Conservation (phyloP, 352 stramenopile species). For the Aphanomyces stellatus region DNA sequence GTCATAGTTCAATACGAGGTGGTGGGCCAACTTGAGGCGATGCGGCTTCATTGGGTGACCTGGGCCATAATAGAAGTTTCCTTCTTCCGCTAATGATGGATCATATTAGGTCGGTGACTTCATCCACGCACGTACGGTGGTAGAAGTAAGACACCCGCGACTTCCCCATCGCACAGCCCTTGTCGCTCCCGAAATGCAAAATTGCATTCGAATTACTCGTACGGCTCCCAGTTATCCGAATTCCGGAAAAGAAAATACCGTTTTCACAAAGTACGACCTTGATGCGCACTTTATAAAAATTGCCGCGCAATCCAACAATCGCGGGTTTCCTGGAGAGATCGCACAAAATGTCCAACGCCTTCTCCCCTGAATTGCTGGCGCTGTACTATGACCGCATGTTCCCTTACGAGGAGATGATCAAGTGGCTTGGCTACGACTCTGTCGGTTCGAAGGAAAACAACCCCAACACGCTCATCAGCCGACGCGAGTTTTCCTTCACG, state of each 20-base stretch:
- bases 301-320: not conserved
- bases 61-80: conserved; percentile 98
- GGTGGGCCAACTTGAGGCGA: conserved; percentile 98
- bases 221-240: no score
- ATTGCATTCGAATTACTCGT: no score
- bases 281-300: not conserved
- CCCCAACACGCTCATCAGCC: conserved; percentile 74
- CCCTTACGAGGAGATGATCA: conserved; percentile 74
- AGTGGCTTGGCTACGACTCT: conserved; percentile 77
- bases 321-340: not conserved
- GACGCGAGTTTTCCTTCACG: conserved; percentile 98
- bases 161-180: conserved; percentile 29
- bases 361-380: conserved; percentile 77
- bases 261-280: no score
- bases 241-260: no score
- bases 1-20: conserved; percentile 99
- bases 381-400: conserved; percentile 87
- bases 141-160: conserved; percentile 86
- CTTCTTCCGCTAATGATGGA: conserved; percentile 93
- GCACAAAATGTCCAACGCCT: conserved; percentile 26
- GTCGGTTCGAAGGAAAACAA: conserved; percentile 26
- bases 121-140: conserved; percentile 54
- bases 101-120: no score
- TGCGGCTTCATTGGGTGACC: conserved; percentile 89
- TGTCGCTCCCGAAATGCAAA: no score